A percentile compares a stretch with the other conserved stretches of the same genome.
Evolutionary conservation across 1,284 basidiomycete species (phyloP).

Genomic region (Ceratobasidium sp.): DNA sequence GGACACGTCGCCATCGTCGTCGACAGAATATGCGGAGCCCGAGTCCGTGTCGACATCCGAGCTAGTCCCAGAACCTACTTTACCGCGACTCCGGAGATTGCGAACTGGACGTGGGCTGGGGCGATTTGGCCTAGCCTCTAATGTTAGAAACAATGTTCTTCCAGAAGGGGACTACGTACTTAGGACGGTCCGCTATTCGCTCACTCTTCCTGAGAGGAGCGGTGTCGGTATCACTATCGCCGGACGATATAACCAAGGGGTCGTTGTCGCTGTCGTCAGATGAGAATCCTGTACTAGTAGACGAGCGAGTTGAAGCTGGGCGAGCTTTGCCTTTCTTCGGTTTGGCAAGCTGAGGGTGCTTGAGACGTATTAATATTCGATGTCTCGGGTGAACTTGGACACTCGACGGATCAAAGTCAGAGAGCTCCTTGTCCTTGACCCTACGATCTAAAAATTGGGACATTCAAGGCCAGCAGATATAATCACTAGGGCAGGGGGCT

Average conservation of each 20-base stretch:
- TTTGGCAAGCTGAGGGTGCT: not conserved
- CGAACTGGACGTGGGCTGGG: not conserved
- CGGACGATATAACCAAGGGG: constrained; percentile 18
- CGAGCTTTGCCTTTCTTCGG: not conserved
- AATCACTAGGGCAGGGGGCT: not conserved
- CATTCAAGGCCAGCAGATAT: not conserved
- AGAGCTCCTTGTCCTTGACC: constrained; percentile 1
- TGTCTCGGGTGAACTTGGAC: constrained; percentile 22
- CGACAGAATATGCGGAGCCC: not conserved
- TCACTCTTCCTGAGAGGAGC: constrained; percentile 20
- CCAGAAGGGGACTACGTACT: not conserved
- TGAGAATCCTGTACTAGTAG: not conserved
- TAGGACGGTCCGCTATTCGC: constrained; percentile 3
- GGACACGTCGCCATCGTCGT: constrained; percentile 5
- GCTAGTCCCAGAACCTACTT: not conserved
- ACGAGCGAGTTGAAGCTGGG: constrained; percentile 18
- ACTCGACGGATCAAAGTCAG: constrained; percentile 17
- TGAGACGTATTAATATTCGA: not conserved
- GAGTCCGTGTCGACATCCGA: constrained; percentile 7
- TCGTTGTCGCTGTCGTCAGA: constrained; percentile 1
- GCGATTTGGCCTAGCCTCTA: not conserved
- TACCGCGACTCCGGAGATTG: constrained; percentile 21
- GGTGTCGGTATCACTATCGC: not conserved
- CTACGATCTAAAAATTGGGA: constrained; percentile 4
- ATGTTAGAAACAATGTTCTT: not conserved